These are phyloP conservation scores for Poa annua DNA, from an alignment of 176 grass and related monocot species.

Conservation along the genomic window DNA sequence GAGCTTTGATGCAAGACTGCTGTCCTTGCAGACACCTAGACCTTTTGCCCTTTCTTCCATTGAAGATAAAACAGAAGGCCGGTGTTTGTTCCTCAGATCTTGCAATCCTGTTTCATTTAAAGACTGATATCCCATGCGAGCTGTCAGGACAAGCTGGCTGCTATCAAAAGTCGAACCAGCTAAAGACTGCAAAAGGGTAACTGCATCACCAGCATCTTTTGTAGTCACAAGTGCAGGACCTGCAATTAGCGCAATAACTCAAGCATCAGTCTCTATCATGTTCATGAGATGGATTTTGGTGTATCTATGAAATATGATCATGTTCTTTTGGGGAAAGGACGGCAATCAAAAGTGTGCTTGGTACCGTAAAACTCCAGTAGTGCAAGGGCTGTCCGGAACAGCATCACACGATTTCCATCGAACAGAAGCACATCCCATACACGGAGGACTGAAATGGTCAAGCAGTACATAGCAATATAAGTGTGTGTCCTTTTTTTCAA, in stretches of 20 bases:
- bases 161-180: constrained; percentile 98
- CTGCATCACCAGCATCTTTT: constrained; percentile 95
- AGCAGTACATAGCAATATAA: constrained; percentile 35
- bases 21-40: constrained; percentile 59
- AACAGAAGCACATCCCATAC: constrained; percentile 97
- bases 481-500: constrained; percentile 15
- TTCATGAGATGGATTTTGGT: constrained; percentile 3
- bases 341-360: constrained; percentile 17
- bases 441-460: constrained; percentile 85
- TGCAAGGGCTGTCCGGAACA: constrained; percentile 87
- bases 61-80: constrained; percentile 76
- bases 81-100: constrained; percentile 84
- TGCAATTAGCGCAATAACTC: constrained; percentile 43
- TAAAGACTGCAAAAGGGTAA: constrained; percentile 93
- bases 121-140: constrained; percentile 90
- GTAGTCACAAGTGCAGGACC: constrained; percentile 94
- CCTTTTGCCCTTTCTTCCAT: constrained; percentile 93
- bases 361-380: constrained; percentile 96
- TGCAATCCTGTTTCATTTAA: constrained; percentile 77
- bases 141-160: constrained; percentile 97
- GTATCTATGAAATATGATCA: constrained; percentile 16
- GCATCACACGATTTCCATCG: constrained; percentile 89
- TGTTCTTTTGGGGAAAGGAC: constrained; percentile 31
- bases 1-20: constrained; percentile 77
- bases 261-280: constrained; percentile 25